phyloP scores from a whole-genome alignment of 495 filamentous ascomycete genomes.

The Aspergillus affinis region DNA sequence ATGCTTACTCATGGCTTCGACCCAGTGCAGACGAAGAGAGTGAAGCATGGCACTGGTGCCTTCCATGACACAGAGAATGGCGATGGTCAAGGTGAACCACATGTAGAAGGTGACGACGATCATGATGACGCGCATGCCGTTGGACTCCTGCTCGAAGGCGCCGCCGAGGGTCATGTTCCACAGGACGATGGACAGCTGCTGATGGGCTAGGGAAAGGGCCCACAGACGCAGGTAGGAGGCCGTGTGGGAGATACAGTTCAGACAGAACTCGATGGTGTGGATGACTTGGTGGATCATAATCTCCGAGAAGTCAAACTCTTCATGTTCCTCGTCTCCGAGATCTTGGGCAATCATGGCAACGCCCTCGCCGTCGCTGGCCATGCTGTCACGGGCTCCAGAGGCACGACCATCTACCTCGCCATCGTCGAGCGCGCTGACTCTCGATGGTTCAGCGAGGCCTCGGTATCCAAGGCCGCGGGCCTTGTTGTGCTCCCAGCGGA shows the following conservation, averaged over 20 bases:
- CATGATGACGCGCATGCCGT: slow-evolving; percentile 71
- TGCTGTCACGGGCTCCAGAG: slow-evolving; percentile 59
- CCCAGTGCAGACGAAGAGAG: slow-evolving; percentile 94
- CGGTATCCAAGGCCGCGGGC: slow-evolving; percentile 86
- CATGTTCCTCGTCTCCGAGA: slow-evolving; percentile 72
- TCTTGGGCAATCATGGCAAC: slow-evolving; percentile 90
- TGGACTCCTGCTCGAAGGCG: slow-evolving; percentile 62
- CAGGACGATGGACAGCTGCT: slow-evolving; percentile 92
- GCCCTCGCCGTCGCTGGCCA: slow-evolving; percentile 80
- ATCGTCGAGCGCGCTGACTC: slow-evolving; percentile 86
- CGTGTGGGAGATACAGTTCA: slow-evolving; percentile 98
- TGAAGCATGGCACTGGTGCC: slow-evolving; percentile 91
- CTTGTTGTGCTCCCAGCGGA: slow-evolving; percentile 87
- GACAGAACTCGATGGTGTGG: slow-evolving; percentile 98
- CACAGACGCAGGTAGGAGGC: slow-evolving; percentile 98
- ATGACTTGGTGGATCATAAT: slow-evolving; percentile 99
- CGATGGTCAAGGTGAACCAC: slow-evolving; percentile 84
- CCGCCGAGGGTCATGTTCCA: slow-evolving; percentile 92
- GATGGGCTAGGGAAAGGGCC: slow-evolving; percentile 95
- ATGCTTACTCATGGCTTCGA: slow-evolving; percentile 99
- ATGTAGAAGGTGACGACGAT: slow-evolving; percentile 76
- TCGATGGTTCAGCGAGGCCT: slow-evolving; percentile 81
- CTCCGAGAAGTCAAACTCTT: slow-evolving; percentile 95
- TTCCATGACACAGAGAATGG: slow-evolving; percentile 78
- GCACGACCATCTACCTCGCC: slow-evolving; percentile 51